These are phyloP conservation scores for Cladophialophora exuberans DNA, from an alignment of 2,329 filamentous ascomycete genomes.

Conservation along the genomic window DNA sequence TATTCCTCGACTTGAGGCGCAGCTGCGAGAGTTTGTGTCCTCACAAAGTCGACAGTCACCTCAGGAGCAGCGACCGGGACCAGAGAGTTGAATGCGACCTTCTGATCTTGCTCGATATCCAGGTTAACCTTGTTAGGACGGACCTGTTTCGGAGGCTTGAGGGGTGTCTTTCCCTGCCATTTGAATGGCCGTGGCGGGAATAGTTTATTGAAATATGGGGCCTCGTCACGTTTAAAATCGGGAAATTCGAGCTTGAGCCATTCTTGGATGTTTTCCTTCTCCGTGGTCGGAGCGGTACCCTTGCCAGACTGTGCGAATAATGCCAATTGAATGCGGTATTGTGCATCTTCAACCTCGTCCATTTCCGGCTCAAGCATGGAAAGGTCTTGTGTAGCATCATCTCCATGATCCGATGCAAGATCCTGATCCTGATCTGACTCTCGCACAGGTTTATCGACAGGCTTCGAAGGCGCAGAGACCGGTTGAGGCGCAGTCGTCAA, in stretches of 20 bases:
- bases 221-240: conserved; percentile 72
- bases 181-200: conserved; percentile 82
- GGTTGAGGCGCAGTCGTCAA: conserved; percentile 15
- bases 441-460: conserved; percentile 18
- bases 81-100: conserved; percentile 79
- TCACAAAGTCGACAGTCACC: conserved; percentile 34
- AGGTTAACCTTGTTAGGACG: conserved; percentile 86
- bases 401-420: conserved; percentile 27
- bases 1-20: conserved; percentile 54
- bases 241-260: conserved; percentile 72
- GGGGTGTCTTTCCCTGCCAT: conserved; percentile 71
- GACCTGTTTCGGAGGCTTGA: conserved; percentile 78
- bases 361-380: conserved; percentile 25
- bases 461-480: conserved; percentile 12
- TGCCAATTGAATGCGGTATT: conserved; percentile 51
- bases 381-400: conserved; percentile 25
- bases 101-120: conserved; percentile 83
- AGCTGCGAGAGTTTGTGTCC: conserved; percentile 44
- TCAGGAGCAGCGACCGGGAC: conserved; percentile 17
- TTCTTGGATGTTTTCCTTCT: conserved; percentile 29
- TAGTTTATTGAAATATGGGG: conserved; percentile 79
- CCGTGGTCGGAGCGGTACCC: conserved; percentile 31
- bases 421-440: conserved; percentile 26
- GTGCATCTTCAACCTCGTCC: conserved; percentile 31
- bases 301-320: conserved; percentile 50